Evolutionary conservation across 2,329 filamentous ascomycete genomes (phyloP).

Genomic region (Tricladium varicosporioides): DNA sequence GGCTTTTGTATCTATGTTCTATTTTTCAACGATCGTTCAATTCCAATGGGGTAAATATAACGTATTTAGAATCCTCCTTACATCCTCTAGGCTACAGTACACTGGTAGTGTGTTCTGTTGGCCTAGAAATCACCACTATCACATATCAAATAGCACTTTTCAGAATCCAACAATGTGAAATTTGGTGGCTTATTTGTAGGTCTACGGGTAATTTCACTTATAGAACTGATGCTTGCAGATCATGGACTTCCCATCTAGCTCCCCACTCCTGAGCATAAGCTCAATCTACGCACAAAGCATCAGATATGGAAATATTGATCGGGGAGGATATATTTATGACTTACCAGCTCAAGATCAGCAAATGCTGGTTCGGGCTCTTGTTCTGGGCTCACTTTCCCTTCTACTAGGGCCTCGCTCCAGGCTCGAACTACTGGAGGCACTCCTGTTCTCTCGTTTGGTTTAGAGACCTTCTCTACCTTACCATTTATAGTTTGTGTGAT

Average conservation of each 20-base stretch:
- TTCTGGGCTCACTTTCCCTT: background rate
- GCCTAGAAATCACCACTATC: too few relatives aligned
- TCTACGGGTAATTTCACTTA: background rate
- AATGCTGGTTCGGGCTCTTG: background rate
- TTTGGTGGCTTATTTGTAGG: background rate
- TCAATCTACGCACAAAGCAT: background rate
- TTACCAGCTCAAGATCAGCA: background rate
- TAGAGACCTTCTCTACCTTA: background rate
- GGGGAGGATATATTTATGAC: background rate
- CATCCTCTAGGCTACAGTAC: too few relatives aligned
- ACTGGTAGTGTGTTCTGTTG: too few relatives aligned
- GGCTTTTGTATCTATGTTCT: too few relatives aligned
- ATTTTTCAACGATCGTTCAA: too few relatives aligned
- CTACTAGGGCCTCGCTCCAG: background rate
- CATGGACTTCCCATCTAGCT: background rate
- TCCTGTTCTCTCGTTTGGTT: background rate
- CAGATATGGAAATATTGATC: background rate
- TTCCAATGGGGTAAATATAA: too few relatives aligned
- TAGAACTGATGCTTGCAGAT: background rate
- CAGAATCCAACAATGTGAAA: background rate
- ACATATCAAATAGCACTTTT: background rate
- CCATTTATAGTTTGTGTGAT: background rate
- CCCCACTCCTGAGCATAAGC: background rate
- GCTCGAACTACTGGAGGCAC: background rate
- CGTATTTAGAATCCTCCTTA: too few relatives aligned